Evolutionary conservation across 768 basidiomycete genomes (phyloP).

Genomic region (Tremella mesenterica): DNA sequence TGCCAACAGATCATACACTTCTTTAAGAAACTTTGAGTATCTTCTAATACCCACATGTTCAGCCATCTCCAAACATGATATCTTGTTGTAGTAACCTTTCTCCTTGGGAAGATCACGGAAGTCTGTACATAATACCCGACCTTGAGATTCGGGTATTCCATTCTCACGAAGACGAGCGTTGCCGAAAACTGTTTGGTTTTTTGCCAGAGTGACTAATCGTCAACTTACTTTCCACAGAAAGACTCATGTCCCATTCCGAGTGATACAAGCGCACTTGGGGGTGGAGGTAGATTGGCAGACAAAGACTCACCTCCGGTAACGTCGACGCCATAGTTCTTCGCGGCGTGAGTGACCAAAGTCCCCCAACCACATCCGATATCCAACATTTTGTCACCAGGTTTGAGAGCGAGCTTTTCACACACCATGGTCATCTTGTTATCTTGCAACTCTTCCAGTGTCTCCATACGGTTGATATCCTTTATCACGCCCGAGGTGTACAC

Average conservation of each 20-base stretch:
- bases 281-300: neutral
- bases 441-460: conserved; percentile 87
- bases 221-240: neutral
- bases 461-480: conserved; percentile 57
- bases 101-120: conserved; percentile 75
- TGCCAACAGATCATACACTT: conserved; percentile 85
- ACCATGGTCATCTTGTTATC: conserved; percentile 96
- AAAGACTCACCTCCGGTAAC: conserved; percentile 60
- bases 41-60: conserved; percentile 97
- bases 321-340: conserved; percentile 95
- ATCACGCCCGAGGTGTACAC: conserved; percentile 94
- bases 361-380: conserved; percentile 74
- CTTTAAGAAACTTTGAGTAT: conserved; percentile 76
- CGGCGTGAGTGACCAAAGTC: conserved; percentile 84
- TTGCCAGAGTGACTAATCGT: conserved; percentile 63
- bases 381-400: conserved; percentile 63
- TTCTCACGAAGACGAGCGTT: conserved; percentile 77
- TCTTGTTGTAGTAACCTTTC: conserved; percentile 77
- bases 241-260: neutral
- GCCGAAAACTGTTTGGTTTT: conserved; percentile 87
- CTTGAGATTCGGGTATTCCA: conserved; percentile 62
- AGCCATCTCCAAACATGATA: conserved; percentile 95
- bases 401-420: conserved; percentile 83
- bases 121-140: conserved; percentile 85
- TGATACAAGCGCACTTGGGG: neutral